phyloP scores from a whole-genome alignment of 495 filamentous ascomycete genomes.

The Zalerion maritima region DNA sequence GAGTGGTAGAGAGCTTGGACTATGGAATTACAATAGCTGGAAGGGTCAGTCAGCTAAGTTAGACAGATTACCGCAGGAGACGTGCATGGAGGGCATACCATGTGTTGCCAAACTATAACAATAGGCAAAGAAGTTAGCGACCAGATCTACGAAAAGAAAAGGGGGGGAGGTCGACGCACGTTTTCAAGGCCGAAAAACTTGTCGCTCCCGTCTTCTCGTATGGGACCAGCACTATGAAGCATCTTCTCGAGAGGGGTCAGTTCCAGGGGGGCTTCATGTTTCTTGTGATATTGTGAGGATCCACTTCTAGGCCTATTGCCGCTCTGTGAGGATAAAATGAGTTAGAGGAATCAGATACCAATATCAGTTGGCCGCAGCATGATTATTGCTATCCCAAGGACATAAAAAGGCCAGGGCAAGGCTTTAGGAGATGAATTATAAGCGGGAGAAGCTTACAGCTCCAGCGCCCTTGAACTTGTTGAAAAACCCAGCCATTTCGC shows the following conservation, averaged over 20 bases:
- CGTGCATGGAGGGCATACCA: slow-evolving; percentile 51
- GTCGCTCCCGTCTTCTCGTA: slow-evolving; percentile 81
- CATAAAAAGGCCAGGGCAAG: slow-evolving; percentile 1
- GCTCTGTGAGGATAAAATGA: slow-evolving; percentile 11
- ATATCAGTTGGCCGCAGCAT: not conserved
- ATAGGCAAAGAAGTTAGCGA: slow-evolving; percentile 10
- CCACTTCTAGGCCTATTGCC: slow-evolving; percentile 23
- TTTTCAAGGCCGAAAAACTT: slow-evolving; percentile 99
- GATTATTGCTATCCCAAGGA: not conserved
- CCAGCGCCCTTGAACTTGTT: slow-evolving; percentile 7
- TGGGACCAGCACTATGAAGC: slow-evolving; percentile 60
- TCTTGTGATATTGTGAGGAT: slow-evolving; percentile 40
- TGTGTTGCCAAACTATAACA: slow-evolving; percentile 78
- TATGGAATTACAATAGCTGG: slow-evolving; percentile 93
- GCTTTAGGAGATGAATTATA: slow-evolving; percentile 11
- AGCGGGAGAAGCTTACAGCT: slow-evolving; percentile 5
- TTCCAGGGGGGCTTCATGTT: slow-evolving; percentile 52
- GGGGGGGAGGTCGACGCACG: slow-evolving; percentile 37
- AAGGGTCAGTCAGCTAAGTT: slow-evolving; percentile 13
- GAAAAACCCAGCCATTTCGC: slow-evolving; percentile 8
- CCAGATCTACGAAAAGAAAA: slow-evolving; percentile 1
- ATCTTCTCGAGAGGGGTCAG: slow-evolving; percentile 73
- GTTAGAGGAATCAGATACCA: not conserved
- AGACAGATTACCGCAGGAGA: not conserved
- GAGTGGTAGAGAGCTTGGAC: slow-evolving; percentile 95